A percentile compares a stretch with the other conserved stretches of the same genome.
Evolutionary conservation across 305 asterid species (phyloP).

Genomic region (Solanum hybrid): DNA sequence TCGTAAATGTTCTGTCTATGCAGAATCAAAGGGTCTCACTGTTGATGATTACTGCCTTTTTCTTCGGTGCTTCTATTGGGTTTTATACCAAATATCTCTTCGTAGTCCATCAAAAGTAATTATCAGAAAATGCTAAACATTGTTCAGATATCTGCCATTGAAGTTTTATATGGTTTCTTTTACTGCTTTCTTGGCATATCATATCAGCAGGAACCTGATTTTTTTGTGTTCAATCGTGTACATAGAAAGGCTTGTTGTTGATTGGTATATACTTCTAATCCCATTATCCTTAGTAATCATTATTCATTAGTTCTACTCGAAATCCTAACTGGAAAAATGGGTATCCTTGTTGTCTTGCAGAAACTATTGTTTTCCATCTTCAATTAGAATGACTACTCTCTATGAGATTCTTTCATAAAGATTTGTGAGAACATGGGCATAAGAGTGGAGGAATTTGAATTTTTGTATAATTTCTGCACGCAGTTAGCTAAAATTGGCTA

Average conservation of each 20-base stretch:
- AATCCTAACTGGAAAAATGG: background rate
- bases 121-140: background rate
- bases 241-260: background rate
- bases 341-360: background rate
- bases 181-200: background rate
- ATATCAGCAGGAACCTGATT: background rate
- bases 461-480: background rate
- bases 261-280: background rate
- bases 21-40: background rate
- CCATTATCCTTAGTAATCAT: background rate
- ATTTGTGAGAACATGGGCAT: background rate
- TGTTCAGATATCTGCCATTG: background rate
- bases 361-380: background rate
- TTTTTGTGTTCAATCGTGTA: background rate
- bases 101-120: background rate
- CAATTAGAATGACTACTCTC: background rate
- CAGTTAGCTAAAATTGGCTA: background rate
- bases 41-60: background rate
- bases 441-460: background rate
- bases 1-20: background rate
- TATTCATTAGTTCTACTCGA: background rate
- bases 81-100: background rate
- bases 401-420: background rate
- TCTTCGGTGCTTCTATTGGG: background rate
- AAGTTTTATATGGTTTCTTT: background rate